Evolutionary conservation across 345 rosid genomes (phyloP), one percentile per base, ranked within the genome.

Genomic region (Geranium rotundifolium): DNA sequence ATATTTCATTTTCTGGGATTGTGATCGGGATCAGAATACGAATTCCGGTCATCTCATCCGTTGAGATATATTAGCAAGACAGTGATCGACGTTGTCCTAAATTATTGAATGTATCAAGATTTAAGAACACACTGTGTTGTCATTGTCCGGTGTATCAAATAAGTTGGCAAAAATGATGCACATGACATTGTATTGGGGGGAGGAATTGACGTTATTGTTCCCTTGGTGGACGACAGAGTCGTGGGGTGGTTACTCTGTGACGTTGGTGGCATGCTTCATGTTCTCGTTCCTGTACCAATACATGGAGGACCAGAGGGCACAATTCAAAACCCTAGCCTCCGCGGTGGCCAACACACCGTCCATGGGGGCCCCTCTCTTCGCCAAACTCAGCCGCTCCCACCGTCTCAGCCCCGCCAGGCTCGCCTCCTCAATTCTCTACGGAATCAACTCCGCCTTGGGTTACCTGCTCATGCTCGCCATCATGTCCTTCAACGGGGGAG

Each of bases 401-500:
- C 62, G 61, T 54, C 14, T 69, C 52, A 23, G 2, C 17, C 4
- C 18, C 59, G 65, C 54, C 61, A 62, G 34, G 71, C 59, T 58
- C 55, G 65, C 52, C 37, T 58, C 66, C 58, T 62, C 74, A 3
- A 52, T n/a, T 23, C 65, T 71, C 19, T 65, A 65, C 66, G 74
- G 74, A 29, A 67, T 84, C 46, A 91, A 87, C 69, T 71, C 95
- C 2, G 88, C 81, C 57, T 63, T 86, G 68, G 96, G 87, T 27
- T 91, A 89, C 72, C 55, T 91, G 68, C 71, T 91, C 69, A 89
- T 91, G 95, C 81, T 87, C 4, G 90, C 85, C 29, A 77, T 78
- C 67, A 91, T 91, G 96, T 87, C 95, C 27, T 89, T 91, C 71
- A 91, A 91, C 63, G 95, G 83, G 8, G 92, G 98, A 14, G 95